These are phyloP conservation scores for Pseudocercospora fijiensis DNA, from an alignment of 2,329 filamentous ascomycete species.

Conservation along the genomic window DNA sequence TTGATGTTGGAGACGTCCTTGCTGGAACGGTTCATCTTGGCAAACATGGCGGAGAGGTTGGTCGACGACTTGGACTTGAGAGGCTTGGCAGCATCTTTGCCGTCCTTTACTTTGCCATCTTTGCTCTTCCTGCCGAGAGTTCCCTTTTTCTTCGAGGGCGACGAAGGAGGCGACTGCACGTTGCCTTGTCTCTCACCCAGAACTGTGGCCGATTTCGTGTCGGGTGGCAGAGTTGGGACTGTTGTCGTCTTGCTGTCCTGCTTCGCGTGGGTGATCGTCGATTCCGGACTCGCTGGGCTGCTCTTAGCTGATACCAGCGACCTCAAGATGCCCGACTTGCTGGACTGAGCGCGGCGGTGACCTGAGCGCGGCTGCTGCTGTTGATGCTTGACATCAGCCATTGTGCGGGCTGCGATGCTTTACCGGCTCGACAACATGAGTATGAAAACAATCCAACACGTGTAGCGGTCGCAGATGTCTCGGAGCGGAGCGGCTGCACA, in stretches of 20 bases:
- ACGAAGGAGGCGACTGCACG: slow-evolving; percentile 35
- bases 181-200: slow-evolving; percentile 37
- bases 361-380: slow-evolving; percentile 24
- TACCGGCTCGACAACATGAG: background rate
- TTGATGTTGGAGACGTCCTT: slow-evolving; percentile 58
- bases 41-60: slow-evolving; percentile 75
- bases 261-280: slow-evolving; percentile 41
- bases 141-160: slow-evolving; percentile 32
- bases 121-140: slow-evolving; percentile 27
- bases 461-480: background rate
- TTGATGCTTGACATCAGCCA: slow-evolving; percentile 22
- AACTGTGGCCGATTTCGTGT: slow-evolving; percentile 41
- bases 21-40: slow-evolving; percentile 66
- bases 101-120: slow-evolving; percentile 44
- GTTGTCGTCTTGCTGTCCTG: slow-evolving; percentile 30
- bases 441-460: slow-evolving; percentile 2
- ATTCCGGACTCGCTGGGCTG: slow-evolving; percentile 47
- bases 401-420: slow-evolving; percentile 8
- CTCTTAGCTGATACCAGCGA: slow-evolving; percentile 54
- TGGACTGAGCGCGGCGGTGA: slow-evolving; percentile 34
- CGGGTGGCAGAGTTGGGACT: slow-evolving; percentile 49
- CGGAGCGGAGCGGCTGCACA: background rate
- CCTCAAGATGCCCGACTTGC: slow-evolving; percentile 50
- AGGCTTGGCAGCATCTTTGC: slow-evolving; percentile 42
- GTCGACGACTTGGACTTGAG: slow-evolving; percentile 76